Evolutionary conservation across 495 filamentous ascomycete genomes (phyloP).

Genomic region (Penicillium herquei): DNA sequence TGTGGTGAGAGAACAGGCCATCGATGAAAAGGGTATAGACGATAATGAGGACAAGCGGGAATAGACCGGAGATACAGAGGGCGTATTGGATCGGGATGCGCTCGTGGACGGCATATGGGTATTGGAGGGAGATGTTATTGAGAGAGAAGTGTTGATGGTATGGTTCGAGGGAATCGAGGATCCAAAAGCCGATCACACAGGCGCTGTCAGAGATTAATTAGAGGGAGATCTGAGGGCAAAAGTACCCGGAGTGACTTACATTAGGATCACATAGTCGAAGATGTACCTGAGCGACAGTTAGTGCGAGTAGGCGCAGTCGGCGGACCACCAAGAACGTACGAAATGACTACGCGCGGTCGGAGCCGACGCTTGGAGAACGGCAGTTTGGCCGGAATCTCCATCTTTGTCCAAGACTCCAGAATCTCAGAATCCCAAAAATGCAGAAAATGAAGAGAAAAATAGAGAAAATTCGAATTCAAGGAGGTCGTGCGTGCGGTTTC

Average conservation of each 20-base stretch:
- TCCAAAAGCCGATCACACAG: conserved; percentile 53
- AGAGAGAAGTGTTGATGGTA: conserved; percentile 61
- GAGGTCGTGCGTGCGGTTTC: conserved; percentile 3
- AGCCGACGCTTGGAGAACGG: conserved; percentile 54
- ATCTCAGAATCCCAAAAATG: neutral
- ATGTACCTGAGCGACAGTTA: conserved; percentile 52
- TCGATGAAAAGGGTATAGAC: conserved; percentile 72
- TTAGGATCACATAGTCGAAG: conserved; percentile 65
- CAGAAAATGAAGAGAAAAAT: neutral
- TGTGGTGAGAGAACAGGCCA: conserved; percentile 64
- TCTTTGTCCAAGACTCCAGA: conserved; percentile 6
- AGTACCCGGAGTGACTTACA: conserved; percentile 45
- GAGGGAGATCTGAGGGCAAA: neutral
- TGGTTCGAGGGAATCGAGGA: conserved; percentile 54
- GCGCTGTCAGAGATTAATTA: conserved; percentile 17
- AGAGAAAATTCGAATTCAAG: neutral
- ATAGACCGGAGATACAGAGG: conserved; percentile 52
- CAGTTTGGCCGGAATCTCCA: conserved; percentile 45
- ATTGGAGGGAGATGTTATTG: conserved; percentile 59
- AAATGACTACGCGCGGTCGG: conserved; percentile 50
- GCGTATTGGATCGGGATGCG: conserved; percentile 63
- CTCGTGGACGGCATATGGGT: conserved; percentile 72
- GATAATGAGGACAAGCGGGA: conserved; percentile 65
- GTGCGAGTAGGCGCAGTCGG: neutral
- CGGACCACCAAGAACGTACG: conserved; percentile 36